Evolutionary conservation across 805 yeast genomes (phyloP), one percentile per base, ranked within the genome.

Genomic region (Geotrichum ghanense): DNA sequence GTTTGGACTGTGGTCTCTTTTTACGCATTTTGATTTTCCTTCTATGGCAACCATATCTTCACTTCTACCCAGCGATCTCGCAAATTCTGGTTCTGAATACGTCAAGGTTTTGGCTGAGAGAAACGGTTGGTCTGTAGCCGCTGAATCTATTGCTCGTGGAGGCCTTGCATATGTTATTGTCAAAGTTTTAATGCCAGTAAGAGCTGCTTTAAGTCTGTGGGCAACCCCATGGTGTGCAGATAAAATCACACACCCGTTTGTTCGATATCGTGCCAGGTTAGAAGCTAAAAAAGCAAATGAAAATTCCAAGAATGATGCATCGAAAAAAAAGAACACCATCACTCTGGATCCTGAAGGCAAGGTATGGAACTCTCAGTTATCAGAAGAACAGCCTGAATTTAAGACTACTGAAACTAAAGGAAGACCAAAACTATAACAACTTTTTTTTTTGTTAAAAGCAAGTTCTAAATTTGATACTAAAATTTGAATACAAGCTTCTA

Each of bases 101-200:
- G 77, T 81, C 27, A 82, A 79, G 50, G 24, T 42, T 12, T 24
- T 42, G 48, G 63, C 61, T 3, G 60, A 58, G 24, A 51, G 62
- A 21, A 58, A 64, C 45, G 49, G 48, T 37, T 64, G 67, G 67
- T 42, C 49, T 9, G 22, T 49, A 23, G 63, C 71, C 39, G 55
- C 79, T 14, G 70, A 68, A 39, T 78, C 76, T 27, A 76, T 78
- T 51, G 68, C 81, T 42, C 67, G 68, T 44, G 94, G 94, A 7
- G 88, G 89, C 0, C 71, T 82, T 22, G 79, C 94, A 0, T 85
- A 79, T 55, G 81, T 80, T 3, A 63, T 80, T 3, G 86, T 83
- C 10, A 84, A 84, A 55, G 55, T 69, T 7, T 56, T 74, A 20
- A 61, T 78, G 50, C 85, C 86, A 0, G 44, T 77, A 2, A 65